Percentiles rank a stretch among this genome's conserved stretches.
phyloP scores from a whole-genome alignment of 1,284 basidiomycete species.

The Chalciporus piperatoides region DNA sequence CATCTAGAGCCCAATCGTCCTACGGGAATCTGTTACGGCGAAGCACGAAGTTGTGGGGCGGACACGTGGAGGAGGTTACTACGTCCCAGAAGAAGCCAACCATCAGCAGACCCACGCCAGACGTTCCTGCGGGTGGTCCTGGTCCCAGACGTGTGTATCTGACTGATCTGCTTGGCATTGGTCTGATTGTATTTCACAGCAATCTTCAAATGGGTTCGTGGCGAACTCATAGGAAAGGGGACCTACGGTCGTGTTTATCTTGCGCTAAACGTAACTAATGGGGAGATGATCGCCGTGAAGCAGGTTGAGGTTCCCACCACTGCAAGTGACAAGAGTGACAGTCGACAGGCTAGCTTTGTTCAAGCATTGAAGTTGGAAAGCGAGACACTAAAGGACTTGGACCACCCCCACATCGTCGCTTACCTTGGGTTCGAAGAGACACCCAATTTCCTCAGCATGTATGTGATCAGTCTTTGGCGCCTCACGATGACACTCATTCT shows the following conservation, averaged over 20 bases:
- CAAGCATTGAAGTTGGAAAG: conserved; percentile 93
- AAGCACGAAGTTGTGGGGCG: conserved; percentile 96
- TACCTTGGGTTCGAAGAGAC: conserved; percentile 99
- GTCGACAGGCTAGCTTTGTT: conserved; percentile 81
- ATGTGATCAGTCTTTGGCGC: conserved; percentile 33
- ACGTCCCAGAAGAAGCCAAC: conserved; percentile 56
- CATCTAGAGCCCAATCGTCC: conserved; percentile 48
- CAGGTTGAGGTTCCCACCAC: conserved; percentile 96
- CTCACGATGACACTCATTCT: conserved; percentile 5
- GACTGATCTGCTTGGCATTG: conserved; percentile 13
- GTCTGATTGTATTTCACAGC: conserved; percentile 42
- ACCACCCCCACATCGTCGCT: conserved; percentile 96
- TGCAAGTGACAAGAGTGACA: conserved; percentile 85
- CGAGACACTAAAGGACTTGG: conserved; percentile 92
- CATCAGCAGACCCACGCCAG: conserved; percentile 45
- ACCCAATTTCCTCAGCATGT: conserved; percentile 89
- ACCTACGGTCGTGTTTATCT: conserved; percentile 97
- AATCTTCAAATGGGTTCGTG: conserved; percentile 98
- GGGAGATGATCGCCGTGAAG: conserved; percentile 99
- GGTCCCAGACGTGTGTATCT: conserved; percentile 56
- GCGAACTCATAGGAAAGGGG: conserved; percentile 95
- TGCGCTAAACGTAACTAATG: conserved; percentile 95
- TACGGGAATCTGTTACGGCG: conserved; percentile 59
- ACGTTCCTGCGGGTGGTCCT: conserved; percentile 55
- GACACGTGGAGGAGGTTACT: conserved; percentile 87